These are phyloP conservation scores for Zarea fungicola DNA, from an alignment of 2,329 filamentous ascomycete genomes.

Conservation along the genomic window DNA sequence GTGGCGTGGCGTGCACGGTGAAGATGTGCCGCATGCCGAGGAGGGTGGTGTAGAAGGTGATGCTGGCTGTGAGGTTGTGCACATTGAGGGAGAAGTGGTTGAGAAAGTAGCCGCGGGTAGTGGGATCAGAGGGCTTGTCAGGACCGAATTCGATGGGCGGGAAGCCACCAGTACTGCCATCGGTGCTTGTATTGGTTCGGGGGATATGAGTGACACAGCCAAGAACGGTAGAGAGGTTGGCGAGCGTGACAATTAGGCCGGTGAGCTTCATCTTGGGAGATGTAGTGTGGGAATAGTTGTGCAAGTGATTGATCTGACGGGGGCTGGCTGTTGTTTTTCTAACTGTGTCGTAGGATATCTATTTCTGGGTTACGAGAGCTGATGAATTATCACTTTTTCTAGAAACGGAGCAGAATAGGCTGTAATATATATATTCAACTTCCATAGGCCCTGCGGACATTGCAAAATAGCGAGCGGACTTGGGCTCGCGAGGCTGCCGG, in stretches of 20 bases:
- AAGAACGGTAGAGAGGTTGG: constrained; percentile 33
- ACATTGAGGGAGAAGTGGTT: constrained; percentile 19
- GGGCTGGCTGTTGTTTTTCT: too few relatives aligned
- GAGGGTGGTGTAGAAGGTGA: constrained; percentile 29
- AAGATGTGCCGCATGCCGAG: constrained; percentile 26
- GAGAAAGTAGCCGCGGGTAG: constrained; percentile 27
- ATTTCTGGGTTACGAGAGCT: too few relatives aligned
- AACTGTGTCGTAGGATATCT: too few relatives aligned
- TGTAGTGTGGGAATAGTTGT: not conserved
- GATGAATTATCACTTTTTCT: too few relatives aligned
- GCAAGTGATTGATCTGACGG: too few relatives aligned
- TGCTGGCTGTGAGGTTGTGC: constrained; percentile 23
- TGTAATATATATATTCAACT: too few relatives aligned
- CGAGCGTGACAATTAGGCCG: constrained; percentile 20
- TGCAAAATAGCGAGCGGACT: too few relatives aligned
- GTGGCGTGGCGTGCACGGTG: constrained; percentile 24
- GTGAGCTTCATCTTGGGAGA: not conserved
- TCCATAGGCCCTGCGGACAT: too few relatives aligned
- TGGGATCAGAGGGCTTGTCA: constrained; percentile 24
- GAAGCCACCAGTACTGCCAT: not conserved
- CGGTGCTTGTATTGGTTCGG: not conserved
- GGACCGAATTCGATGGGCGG: not conserved
- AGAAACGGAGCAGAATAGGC: too few relatives aligned
- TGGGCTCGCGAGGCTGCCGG: too few relatives aligned
- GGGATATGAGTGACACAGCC: constrained; percentile 24